Evolutionary conservation across 441 rosid genomes (phyloP), one percentile per base, ranked within the genome.

Genomic region (Viola pubescens): DNA sequence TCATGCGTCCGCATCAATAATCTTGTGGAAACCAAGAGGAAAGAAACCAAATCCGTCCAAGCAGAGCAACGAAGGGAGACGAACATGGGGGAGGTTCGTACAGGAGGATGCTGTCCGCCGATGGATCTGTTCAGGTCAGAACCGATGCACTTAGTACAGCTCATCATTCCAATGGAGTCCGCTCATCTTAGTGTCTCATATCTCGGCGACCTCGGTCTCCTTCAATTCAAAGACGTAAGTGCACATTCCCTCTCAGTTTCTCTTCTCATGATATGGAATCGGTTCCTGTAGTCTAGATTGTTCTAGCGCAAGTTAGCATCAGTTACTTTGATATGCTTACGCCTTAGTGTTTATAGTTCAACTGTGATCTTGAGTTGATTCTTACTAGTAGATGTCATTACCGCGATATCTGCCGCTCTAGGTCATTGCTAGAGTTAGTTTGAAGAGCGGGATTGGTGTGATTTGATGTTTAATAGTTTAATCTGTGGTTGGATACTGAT

Each of bases 101-200:
- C 13, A 55, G 16, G 58, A 63, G 87, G 92, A 37, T 86, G 94
- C 68, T 83, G 81, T 61, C 91, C 92, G 68, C 80, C 86, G 82
- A 86, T 91, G 91, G 98, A 88, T 83, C 86, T 91, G 62, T 64
- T 91, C 67, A 70, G 92, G 61, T 91, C 95, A 34, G 98, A 88
- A 80, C 58, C 86, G 64, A 86, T 86, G 96, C 98, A 91, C 47
- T 79, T 91, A 70, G 86, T 85, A 46, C 96, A 86, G 61, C 75
- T 88, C 73, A 86, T 86, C 70, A 78, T 88, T 64, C 98, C 96
- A 0, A 81, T 88, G 64, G 95, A 91, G 71, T 86, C 95, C 5
- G 87, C 92, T 63, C 92, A 83, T 74, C 83, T 81, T 54, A 86
- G 90, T 51, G 89, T 88, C 67, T 80, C 89, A 13, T 86, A 86